Conservation (phyloP, 192 early-diverging fungal genomes). For the Tieghemiomyces parasiticus region DNA sequence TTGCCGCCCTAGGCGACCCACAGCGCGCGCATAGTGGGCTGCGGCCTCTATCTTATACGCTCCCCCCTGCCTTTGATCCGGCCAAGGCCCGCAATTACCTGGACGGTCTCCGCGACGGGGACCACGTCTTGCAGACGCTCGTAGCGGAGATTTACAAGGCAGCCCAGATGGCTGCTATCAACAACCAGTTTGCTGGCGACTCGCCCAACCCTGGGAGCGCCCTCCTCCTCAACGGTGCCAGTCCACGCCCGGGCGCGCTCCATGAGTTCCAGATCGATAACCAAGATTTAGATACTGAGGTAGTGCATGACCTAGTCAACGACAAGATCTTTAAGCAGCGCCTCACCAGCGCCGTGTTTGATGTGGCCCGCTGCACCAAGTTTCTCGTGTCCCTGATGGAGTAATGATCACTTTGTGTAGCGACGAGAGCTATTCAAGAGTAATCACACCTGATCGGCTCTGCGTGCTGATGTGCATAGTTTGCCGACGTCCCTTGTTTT, state of each 20-base stretch:
- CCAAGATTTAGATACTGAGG: slow-evolving; percentile 24
- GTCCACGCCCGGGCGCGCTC: not conserved
- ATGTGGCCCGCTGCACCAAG: slow-evolving; percentile 83
- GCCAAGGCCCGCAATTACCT: slow-evolving; percentile 16
- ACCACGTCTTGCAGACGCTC: slow-evolving; percentile 28
- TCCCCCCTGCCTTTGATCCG: slow-evolving; percentile 18
- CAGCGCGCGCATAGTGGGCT: slow-evolving; percentile 11
- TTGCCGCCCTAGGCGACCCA: slow-evolving; percentile 15
- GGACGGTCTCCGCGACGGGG: slow-evolving; percentile 23
- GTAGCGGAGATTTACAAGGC: slow-evolving; percentile 29
- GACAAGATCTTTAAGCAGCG: slow-evolving; percentile 65
- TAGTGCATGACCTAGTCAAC: slow-evolving; percentile 31
- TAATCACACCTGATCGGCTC: too few species aligned
- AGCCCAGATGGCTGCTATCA: slow-evolving; percentile 26
- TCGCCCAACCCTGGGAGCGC: not conserved
- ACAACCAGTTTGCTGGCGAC: slow-evolving; percentile 10
- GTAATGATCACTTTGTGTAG: slow-evolving; percentile 12
- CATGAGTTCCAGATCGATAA: slow-evolving; percentile 10
- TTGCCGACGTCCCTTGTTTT: too few species aligned
- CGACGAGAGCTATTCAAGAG: too few species aligned
- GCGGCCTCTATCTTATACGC: not conserved
- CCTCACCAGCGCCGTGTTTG: slow-evolving; percentile 68
- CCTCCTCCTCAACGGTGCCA: slow-evolving; percentile 2
- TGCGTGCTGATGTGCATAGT: too few species aligned
- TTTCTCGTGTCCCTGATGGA: slow-evolving; percentile 64